Evolutionary conservation across 164 flowering plant species (phyloP), one percentile per base, ranked within the genome.

Genomic region (Taxillus chinensis): DNA sequence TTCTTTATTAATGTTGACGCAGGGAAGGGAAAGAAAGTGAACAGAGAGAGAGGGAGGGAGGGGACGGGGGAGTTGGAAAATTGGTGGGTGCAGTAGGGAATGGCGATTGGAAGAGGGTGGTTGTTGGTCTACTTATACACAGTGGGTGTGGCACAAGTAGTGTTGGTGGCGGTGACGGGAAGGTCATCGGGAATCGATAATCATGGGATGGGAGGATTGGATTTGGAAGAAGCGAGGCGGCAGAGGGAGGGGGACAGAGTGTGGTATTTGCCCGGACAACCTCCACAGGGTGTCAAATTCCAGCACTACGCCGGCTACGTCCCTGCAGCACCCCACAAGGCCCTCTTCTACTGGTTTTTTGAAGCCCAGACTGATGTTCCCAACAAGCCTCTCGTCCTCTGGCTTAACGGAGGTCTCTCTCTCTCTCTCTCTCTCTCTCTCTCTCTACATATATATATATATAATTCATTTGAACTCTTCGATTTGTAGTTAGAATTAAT

Each of bases 271-370:
- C 86, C 89, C 0, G 86, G 86, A 42, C 84, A 82, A 61, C 84
- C 89, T 7, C 60, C 70, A 40, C 80, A 48, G 51, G 40, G 9
- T 16, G 5, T 75, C n/a, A 57, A 16, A 5, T 84, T 84, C 61
- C 61, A 51, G 41, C 89, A 84, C 63, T 84, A 77, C 55, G 79
- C 89, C 13, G 89, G 89, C 13, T 82, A 84, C 65, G 71, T 84
- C 37, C 68, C 69, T 17, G 58, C 79, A 62, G 72, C 77, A 15
- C 72, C 62, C 5, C 70, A 69, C 42, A 83, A 76, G 64, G 85
- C 82, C 3, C 67, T 83, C 68, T 83, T 83, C 67, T 83, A 83
- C 61, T 83, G 87, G 87, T 81, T 83, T 70, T 79, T 83, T 50
- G 82, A 81, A 64, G 85, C 85, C 8, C 67, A 75, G 51, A 46